Conservation (phyloP, 164 flowering plant species). For the Sedum album region DNA sequence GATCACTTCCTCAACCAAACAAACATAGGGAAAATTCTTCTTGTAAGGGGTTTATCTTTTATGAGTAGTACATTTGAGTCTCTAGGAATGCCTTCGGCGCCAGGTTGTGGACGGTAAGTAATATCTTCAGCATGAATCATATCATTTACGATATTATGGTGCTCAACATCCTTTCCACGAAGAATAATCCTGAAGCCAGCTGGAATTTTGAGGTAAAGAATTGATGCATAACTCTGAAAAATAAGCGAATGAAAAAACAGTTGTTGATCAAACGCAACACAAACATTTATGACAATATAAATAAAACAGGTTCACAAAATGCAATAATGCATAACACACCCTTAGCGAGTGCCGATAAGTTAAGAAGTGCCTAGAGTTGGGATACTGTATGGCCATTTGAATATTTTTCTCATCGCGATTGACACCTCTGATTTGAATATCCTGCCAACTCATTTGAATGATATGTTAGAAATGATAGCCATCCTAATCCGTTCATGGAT, state of each 20-base stretch:
- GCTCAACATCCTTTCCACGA: constrained; percentile 85
- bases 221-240: constrained; percentile 86
- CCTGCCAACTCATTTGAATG: constrained; percentile 35
- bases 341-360: constrained; percentile 88
- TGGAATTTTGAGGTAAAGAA: constrained; percentile 74
- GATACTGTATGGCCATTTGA: constrained; percentile 62
- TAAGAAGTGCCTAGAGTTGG: constrained; percentile 78
- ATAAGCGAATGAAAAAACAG: neutral
- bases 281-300: neutral
- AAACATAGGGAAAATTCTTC: neutral
- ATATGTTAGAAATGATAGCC: neutral
- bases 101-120: constrained; percentile 64
- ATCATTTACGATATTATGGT: constrained; percentile 68
- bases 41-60: neutral
- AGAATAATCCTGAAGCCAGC: constrained; percentile 59
- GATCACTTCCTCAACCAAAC: neutral
- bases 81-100: constrained; percentile 39
- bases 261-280: neutral
- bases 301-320: neutral
- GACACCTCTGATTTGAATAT: constrained; percentile 92
- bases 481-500: neutral
- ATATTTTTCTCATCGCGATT: constrained; percentile 85
- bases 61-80: constrained; percentile 44
- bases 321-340: constrained; percentile 28
- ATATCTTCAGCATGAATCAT: constrained; percentile 45